Base-by-base conservation (phyloP, 2,329 filamentous ascomycete genomes). In the Orbilia brochopaga region DNA sequence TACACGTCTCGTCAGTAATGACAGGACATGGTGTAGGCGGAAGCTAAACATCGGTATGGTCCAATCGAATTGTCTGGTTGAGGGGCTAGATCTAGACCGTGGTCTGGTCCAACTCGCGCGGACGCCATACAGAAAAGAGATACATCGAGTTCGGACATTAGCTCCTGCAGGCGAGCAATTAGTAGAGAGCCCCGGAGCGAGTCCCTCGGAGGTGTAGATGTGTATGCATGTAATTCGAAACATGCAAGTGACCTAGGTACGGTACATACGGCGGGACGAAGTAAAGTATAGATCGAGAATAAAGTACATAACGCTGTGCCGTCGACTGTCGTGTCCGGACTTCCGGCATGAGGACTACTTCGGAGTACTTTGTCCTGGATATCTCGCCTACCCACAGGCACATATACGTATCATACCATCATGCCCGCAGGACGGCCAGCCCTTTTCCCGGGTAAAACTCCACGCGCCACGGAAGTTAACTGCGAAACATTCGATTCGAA, bases 311-410 rank as follows among this genome's bases (percentile, higher is more conserved):
- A n/a, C n/a, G n/a, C n/a, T n/a, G n/a, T n/a, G n/a, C n/a, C n/a
- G n/a, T n/a, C n/a, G n/a, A n/a, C n/a, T n/a, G n/a, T n/a, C n/a
- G n/a, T n/a, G n/a, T n/a, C n/a, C n/a, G n/a, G n/a, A n/a, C n/a
- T n/a, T n/a, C n/a, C n/a, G n/a, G n/a, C n/a, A n/a, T n/a, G n/a
- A n/a, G n/a, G n/a, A n/a, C n/a, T n/a, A n/a, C n/a, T n/a, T n/a
- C n/a, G n/a, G n/a, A n/a, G n/a, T n/a, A n/a, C n/a, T n/a, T n/a
- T 32, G 8, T 48, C 44, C 44, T 11, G 44, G 44, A 48, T 48
- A 4, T 13, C 11, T 13, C 4, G n/a, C 37, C 5, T 6, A 6
- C n/a, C 15, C 37, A 42, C 37, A 42, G 37, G 37, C n/a, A 42
- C 37, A 42, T n/a, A n/a, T n/a, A n/a, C n/a, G n/a, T n/a, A n/a